A percentile compares a stretch with the other conserved stretches of the same genome.
Evolutionary conservation across 208 protist genomes (phyloP).

Genomic region (Wallacemonas sp.): DNA sequence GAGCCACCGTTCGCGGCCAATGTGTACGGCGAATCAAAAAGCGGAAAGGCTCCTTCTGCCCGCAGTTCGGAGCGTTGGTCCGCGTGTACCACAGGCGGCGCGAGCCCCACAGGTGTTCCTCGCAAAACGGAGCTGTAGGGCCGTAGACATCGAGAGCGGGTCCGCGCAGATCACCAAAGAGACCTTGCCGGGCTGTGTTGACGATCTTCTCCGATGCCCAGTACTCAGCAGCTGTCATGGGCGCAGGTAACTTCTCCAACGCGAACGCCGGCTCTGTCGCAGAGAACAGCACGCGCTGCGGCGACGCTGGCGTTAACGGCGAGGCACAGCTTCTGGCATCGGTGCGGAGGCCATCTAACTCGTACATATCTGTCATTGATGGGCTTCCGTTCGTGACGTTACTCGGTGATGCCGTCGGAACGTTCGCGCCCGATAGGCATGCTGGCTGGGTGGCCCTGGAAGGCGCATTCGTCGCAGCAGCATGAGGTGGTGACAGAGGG

Average conservation of each 20-base stretch:
- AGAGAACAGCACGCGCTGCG: too few species aligned
- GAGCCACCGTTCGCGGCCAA: constrained; percentile 19
- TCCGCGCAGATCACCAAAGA: constrained; percentile 33
- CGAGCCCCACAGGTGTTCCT: constrained; percentile 21
- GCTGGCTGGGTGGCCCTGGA: too few species aligned
- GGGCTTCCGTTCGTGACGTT: too few species aligned
- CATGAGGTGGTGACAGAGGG: too few species aligned
- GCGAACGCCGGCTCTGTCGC: not conserved
- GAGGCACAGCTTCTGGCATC: constrained; percentile 10
- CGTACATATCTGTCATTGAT: too few species aligned
- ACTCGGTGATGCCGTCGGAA: too few species aligned
- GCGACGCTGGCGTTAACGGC: too few species aligned
- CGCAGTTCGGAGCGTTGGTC: constrained; percentile 31
- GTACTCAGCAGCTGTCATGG: constrained; percentile 41
- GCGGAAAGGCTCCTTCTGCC: constrained; percentile 19
- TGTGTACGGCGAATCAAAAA: constrained; percentile 25
- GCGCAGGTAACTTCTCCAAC: constrained; percentile 9
- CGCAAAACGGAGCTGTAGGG: constrained; percentile 33
- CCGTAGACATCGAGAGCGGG: constrained; percentile 40
- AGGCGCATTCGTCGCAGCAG: too few species aligned
- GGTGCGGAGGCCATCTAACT: not conserved
- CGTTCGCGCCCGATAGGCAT: too few species aligned
- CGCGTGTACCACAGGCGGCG: constrained; percentile 10
- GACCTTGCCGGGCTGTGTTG: constrained; percentile 33
- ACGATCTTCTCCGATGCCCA: constrained; percentile 23